Conservation (phyloP, 805 yeast genomes). For the Teunomyces kruisii region DNA sequence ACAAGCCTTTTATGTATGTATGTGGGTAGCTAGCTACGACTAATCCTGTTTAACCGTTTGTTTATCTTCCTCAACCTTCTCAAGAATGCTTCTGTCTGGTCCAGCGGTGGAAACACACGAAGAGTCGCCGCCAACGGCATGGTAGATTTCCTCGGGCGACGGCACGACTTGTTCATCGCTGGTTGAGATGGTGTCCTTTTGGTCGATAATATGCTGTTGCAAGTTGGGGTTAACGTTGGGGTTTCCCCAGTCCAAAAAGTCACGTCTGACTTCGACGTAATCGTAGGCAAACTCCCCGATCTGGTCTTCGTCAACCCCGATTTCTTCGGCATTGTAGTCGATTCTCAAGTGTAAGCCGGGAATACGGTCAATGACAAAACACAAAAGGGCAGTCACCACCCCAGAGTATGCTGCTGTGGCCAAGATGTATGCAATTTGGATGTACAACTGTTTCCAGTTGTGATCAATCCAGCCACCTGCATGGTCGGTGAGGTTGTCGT, state of each 20-base stretch:
- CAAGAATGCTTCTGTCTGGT: slow-evolving; percentile 1
- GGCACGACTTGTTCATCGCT: background rate
- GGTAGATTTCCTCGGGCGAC: slow-evolving; percentile 5
- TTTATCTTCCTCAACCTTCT: background rate
- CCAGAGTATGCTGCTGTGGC: slow-evolving; percentile 76
- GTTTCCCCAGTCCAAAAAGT: slow-evolving; percentile 61
- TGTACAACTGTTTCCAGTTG: slow-evolving; percentile 88
- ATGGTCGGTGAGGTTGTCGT: slow-evolving; percentile 82
- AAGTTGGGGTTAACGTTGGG: slow-evolving; percentile 16
- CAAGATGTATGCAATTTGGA: slow-evolving; percentile 78
- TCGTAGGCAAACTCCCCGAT: slow-evolving; percentile 99
- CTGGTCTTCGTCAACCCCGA: slow-evolving; percentile 94
- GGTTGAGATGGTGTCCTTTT: background rate
- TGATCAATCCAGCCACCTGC: slow-evolving; percentile 91
- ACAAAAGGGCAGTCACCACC: slow-evolving; percentile 74
- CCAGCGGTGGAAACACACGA: background rate
- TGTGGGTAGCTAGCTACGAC: background rate
- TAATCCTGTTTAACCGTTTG: slow-evolving; percentile 2
- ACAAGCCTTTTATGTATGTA: too few species aligned
- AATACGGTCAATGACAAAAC: slow-evolving; percentile 68
- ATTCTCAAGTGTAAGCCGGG: slow-evolving; percentile 85
- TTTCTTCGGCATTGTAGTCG: slow-evolving; percentile 78
- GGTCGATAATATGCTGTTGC: background rate
- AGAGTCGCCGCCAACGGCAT: slow-evolving; percentile 2
- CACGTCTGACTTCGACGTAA: slow-evolving; percentile 94